Conservation (phyloP, 1,139 yeast species). For the Meyerozyma carpophila region DNA sequence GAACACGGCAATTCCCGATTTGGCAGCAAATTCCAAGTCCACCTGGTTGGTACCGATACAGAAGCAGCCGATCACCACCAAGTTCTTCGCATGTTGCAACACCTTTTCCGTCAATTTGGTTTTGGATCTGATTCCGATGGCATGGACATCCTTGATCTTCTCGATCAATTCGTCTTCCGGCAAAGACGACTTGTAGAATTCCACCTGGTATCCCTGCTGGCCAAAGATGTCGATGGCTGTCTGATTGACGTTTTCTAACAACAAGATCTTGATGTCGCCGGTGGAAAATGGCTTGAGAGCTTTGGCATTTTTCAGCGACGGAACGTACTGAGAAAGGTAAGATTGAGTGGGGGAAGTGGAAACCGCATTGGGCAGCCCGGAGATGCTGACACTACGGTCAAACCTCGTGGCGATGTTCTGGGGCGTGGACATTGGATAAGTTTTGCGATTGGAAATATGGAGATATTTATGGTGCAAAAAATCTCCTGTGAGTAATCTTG, state of each 20-base stretch:
- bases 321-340: slow-evolving; percentile 39
- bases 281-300: slow-evolving; percentile 84
- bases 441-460: background rate
- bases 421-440: slow-evolving; percentile 51
- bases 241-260: slow-evolving; percentile 87
- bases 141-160: slow-evolving; percentile 90
- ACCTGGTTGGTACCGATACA: slow-evolving; percentile 99
- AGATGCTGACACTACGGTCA: slow-evolving; percentile 48
- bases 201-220: slow-evolving; percentile 95
- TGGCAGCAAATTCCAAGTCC: slow-evolving; percentile 86
- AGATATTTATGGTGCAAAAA: background rate
- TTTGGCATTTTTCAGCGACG: slow-evolving; percentile 51
- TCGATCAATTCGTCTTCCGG: slow-evolving; percentile 93
- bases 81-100: slow-evolving; percentile 78
- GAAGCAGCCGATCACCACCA: slow-evolving; percentile 93
- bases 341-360: slow-evolving; percentile 68
- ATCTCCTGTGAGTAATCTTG: background rate
- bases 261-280: slow-evolving; percentile 85
- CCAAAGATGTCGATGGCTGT: slow-evolving; percentile 85
- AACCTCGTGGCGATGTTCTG: slow-evolving; percentile 63
- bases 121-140: slow-evolving; percentile 96
- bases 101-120: slow-evolving; percentile 80
- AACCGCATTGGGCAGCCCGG: slow-evolving; percentile 61
- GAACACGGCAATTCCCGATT: slow-evolving; percentile 91
- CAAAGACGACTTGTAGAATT: slow-evolving; percentile 82